These are phyloP conservation scores for Penicillium lividum DNA, from an alignment of 495 filamentous ascomycete genomes.

Conservation along the genomic window DNA sequence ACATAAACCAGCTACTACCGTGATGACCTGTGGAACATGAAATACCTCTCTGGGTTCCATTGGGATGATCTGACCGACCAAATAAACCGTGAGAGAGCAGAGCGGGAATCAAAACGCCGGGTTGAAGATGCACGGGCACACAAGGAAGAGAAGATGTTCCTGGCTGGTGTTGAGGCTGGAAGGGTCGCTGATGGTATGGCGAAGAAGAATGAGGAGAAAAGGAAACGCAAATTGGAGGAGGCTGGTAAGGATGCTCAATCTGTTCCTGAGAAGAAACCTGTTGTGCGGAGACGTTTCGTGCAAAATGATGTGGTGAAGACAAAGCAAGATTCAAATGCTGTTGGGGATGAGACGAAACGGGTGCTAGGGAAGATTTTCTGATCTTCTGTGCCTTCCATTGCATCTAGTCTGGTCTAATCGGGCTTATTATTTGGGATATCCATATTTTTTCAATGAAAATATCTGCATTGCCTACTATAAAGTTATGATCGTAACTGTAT, in stretches of 20 bases:
- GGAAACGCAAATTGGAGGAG: slow-evolving; percentile 37
- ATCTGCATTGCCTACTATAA: background rate
- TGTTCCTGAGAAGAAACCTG: slow-evolving; percentile 23
- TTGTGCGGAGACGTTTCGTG: slow-evolving; percentile 65
- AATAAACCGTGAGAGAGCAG: slow-evolving; percentile 72
- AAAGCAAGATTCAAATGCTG: slow-evolving; percentile 37
- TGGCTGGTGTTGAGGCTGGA: slow-evolving; percentile 78
- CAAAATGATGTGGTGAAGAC: slow-evolving; percentile 63
- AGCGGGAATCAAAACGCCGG: slow-evolving; percentile 74
- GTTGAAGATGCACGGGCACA: slow-evolving; percentile 76
- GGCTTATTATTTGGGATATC: background rate
- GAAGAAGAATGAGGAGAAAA: slow-evolving; percentile 62
- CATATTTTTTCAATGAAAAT: background rate
- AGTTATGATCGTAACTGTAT: background rate
- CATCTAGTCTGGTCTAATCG: background rate
- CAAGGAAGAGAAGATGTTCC: slow-evolving; percentile 81
- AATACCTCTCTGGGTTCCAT: slow-evolving; percentile 69
- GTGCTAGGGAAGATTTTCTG: slow-evolving; percentile 81
- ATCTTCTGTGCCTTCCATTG: background rate
- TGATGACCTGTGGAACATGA: slow-evolving; percentile 89
- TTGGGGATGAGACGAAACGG: slow-evolving; percentile 70
- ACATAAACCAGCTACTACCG: slow-evolving; percentile 65
- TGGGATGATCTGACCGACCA: slow-evolving; percentile 3
- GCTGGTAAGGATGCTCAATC: slow-evolving; percentile 20
- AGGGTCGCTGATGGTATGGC: slow-evolving; percentile 74